These are phyloP conservation scores for Umbelopsis sp. DNA, from an alignment of 192 early-diverging fungal genomes.

Conservation along the genomic window DNA sequence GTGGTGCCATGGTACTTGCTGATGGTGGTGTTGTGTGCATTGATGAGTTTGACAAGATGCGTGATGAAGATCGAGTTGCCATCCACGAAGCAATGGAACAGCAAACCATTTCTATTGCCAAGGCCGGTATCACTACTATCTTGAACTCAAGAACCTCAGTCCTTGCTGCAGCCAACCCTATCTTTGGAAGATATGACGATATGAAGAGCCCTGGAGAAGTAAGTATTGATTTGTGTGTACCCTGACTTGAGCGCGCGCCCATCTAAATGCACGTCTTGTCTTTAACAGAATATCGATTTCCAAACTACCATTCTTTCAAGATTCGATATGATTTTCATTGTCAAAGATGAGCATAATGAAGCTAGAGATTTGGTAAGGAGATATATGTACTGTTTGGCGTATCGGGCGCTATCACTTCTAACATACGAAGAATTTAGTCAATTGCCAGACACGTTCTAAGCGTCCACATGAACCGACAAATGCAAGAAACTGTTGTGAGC, in stretches of 20 bases:
- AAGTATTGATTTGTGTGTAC: neutral
- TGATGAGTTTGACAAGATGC: constrained; percentile 99
- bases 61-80: constrained; percentile 98
- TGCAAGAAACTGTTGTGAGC: constrained; percentile 63
- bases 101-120: constrained; percentile 99
- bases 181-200: constrained; percentile 98
- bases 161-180: constrained; percentile 96
- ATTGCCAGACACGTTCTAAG: constrained; percentile 97
- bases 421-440: constrained; percentile 48
- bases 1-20: constrained; percentile 98
- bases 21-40: constrained; percentile 99
- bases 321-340: constrained; percentile 99
- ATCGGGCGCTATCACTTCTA: neutral
- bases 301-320: constrained; percentile 99
- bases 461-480: constrained; percentile 84
- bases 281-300: constrained; percentile 99
- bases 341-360: constrained; percentile 97
- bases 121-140: constrained; percentile 99
- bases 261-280: too few relatives aligned
- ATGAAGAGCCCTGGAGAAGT: constrained; percentile 96
- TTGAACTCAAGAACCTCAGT: constrained; percentile 97
- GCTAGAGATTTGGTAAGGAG: constrained; percentile 73
- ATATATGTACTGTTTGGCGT: neutral
- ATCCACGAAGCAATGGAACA: constrained; percentile 99
- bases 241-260: too few relatives aligned